Conservation (phyloP, 306 rosid genomes). For the Alnus glutinosa region DNA sequence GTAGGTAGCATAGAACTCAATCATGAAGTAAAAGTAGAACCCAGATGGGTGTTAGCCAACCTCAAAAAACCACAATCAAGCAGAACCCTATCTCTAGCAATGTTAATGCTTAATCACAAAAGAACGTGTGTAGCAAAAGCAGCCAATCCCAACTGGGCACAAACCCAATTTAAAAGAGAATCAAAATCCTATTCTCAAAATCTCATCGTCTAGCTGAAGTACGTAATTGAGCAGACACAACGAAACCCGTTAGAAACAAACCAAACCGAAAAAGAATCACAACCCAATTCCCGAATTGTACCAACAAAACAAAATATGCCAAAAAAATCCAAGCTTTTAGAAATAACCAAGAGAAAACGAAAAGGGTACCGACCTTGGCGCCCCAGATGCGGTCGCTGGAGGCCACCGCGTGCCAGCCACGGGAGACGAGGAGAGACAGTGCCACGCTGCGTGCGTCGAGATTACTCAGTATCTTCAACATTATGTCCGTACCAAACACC, state of each 20-base stretch:
- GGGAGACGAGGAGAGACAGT: conserved; percentile 47
- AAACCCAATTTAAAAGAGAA: neutral
- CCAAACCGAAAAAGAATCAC: neutral
- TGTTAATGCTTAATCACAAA: no score
- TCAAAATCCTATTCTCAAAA: neutral
- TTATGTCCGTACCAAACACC: conserved; percentile 37
- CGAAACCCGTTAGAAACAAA: neutral
- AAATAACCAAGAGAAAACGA: neutral
- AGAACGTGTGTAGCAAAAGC: no score
- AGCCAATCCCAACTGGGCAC: neutral
- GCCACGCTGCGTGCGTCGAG: conserved; percentile 54
- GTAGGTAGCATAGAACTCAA: neutral
- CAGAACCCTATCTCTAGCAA: no score
- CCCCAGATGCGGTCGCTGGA: conserved; percentile 45
- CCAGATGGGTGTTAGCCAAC: neutral
- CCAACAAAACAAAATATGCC: neutral
- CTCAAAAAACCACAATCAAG: neutral
- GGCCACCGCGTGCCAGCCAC: conserved; percentile 41
- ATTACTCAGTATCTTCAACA: conserved; percentile 30
- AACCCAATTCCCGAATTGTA: conserved; percentile 1
- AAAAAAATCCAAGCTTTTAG: neutral
- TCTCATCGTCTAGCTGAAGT: neutral
- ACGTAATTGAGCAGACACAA: neutral
- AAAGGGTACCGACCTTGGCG: conserved; percentile 32
- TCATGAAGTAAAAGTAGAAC: neutral